Evolutionary conservation across 148 eudicot species (phyloP), one percentile per base, ranked within the genome.

Genomic region (Spergularia bocconei): DNA sequence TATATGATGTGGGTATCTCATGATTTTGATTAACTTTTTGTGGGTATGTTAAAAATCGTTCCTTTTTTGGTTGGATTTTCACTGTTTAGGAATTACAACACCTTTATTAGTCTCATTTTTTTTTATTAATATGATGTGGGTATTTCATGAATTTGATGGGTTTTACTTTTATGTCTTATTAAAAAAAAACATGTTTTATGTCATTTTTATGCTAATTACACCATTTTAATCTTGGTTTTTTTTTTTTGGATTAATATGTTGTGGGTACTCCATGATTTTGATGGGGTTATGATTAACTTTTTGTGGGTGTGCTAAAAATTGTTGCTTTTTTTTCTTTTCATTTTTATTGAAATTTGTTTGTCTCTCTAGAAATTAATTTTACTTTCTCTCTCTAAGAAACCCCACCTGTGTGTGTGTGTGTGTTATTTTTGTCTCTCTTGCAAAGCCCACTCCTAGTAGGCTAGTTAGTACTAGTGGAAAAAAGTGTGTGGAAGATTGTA

Each of bases 381-480:
- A 57, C 38, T 23, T 47, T 67, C 48, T 77, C 38, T 77, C 10
- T 23, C 44, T 69, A 61, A 51, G 61, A 73, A 69, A 16, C 62
- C 65, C 72, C 76, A 73, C 57, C 52, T 61, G 39, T 61, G 63
- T 57, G 55, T 61, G 48, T 65, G 25, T 59, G 54, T 53, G 74
- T 61, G 67, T 76, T n/a, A 53, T 39, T 54, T 62, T 56, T 64
- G 67, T 74, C 59, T 72, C 52, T 54, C 58, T 75, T 67, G 61
- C 56, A 67, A 51, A 48, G 55, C 63, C 63, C 72, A 69, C 39
- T 59, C 78, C 57, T 48, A 14, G 68, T 29, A 44, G 10, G 48
- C 48, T 44, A 44, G 48, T 44, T 29, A 44, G 8, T 60, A 71
- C 48, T 39, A 69, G 41, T 19, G 50, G 7, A 7, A 36, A 21